phyloP scores from a whole-genome alignment of 257 asterid genomes.

The Solanum pimpinellifolium region DNA sequence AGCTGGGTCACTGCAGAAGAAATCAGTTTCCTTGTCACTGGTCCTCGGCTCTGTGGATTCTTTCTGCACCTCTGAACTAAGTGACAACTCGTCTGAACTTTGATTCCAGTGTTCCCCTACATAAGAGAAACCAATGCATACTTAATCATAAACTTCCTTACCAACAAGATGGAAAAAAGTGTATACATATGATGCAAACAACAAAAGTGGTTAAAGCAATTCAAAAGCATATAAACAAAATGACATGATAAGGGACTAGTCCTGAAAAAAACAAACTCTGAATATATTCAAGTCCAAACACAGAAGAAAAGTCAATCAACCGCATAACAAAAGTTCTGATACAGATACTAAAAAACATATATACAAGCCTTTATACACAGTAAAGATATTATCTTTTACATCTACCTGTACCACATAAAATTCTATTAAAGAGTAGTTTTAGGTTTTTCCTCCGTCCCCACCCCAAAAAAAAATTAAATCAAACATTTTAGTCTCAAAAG shows the following conservation, averaged over 20 bases:
- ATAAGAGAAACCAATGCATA: constrained; percentile 33
- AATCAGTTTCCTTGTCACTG: constrained; percentile 37
- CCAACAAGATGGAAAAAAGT: not conserved
- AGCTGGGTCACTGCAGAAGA: constrained; percentile 23
- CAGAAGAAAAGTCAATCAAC: not conserved
- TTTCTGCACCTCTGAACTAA: constrained; percentile 20
- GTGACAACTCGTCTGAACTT: constrained; percentile 11
- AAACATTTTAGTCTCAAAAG: not conserved
- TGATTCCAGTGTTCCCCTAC: constrained; percentile 28
- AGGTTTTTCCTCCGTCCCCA: not conserved
- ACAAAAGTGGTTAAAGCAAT: not conserved
- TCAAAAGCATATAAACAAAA: not conserved
- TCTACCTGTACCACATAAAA: not conserved
- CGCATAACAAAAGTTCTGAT: not conserved
- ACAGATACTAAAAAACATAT: not conserved
- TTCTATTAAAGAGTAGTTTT: not conserved
- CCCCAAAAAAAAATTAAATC: not conserved
- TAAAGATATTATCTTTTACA: not conserved
- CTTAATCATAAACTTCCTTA: not conserved
- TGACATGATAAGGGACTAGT: not conserved
- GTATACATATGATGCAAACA: not conserved
- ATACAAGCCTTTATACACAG: not conserved
- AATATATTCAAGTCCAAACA: not conserved
- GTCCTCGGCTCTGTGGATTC: constrained; percentile 38
- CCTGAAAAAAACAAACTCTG: not conserved